phyloP scores from a whole-genome alignment of 179 eudicot species.

The Pouteria campechiana region DNA sequence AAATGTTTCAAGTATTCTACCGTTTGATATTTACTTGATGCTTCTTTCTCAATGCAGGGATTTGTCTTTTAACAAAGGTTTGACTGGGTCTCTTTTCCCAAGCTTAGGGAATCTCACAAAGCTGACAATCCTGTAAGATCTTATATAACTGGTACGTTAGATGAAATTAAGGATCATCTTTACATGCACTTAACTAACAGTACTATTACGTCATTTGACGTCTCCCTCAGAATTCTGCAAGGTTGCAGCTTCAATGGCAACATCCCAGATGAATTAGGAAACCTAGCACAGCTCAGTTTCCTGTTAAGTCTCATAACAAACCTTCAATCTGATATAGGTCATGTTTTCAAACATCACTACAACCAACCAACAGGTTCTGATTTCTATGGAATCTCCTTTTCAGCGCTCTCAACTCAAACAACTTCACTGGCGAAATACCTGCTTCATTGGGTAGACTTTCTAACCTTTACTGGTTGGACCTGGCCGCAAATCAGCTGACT shows the following conservation, averaged over 20 bases:
- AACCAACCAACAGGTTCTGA: neutral
- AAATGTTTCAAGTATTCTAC: too few relatives aligned
- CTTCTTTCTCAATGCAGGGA: slow-evolving; percentile 78
- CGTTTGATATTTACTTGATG: too few relatives aligned
- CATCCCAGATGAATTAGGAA: slow-evolving; percentile 78
- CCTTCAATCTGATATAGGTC: too few relatives aligned
- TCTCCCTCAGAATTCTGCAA: slow-evolving; percentile 55
- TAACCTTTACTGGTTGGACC: slow-evolving; percentile 76
- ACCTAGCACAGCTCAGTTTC: slow-evolving; percentile 49
- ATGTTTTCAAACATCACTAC: neutral
- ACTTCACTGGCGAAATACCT: slow-evolving; percentile 74
- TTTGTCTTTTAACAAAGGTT: slow-evolving; percentile 65
- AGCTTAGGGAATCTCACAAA: slow-evolving; percentile 57
- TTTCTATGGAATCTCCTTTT: neutral
- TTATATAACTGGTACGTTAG: neutral
- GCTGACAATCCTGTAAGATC: slow-evolving; percentile 61
- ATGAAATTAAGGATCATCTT: too few relatives aligned
- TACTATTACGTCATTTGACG: neutral
- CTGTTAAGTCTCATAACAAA: slow-evolving; percentile 33
- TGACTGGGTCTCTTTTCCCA: slow-evolving; percentile 67
- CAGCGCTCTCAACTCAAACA: slow-evolving; percentile 83
- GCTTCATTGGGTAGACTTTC: slow-evolving; percentile 65
- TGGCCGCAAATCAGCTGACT: slow-evolving; percentile 75
- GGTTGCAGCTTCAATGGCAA: slow-evolving; percentile 83
- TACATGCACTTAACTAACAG: neutral